Base-by-base conservation (phyloP, 2,329 filamentous ascomycete genomes). In the Aspergillus intermedius region DNA sequence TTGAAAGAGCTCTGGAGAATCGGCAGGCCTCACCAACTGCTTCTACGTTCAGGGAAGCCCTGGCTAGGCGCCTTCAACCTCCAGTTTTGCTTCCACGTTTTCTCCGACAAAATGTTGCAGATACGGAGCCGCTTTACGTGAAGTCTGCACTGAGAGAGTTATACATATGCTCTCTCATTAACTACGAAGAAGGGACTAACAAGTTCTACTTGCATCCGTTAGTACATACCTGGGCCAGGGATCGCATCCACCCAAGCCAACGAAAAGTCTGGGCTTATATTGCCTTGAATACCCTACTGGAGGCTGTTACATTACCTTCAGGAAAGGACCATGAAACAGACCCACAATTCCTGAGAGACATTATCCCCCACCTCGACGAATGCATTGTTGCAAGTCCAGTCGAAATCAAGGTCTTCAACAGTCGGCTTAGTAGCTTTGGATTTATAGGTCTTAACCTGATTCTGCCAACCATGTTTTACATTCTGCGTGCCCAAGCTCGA, bases 201-300 rank as follows among this genome's bases (percentile, higher is more conserved):
- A 52, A 48, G 21, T 62, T 54, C 28, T 60, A 54, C 4, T 48
- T 67, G 37, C 65, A 67, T 51, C 66, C 66, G n/a, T 52, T 68
- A 17, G 57, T 69, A n/a, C 61, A 70, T 48, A 47, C 45, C 17
- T 67, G 64, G 63, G 57, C 60, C 8, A 53, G 60, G 35, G 58
- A 62, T 17, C 54, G 65, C 9, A 52, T 67, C 8, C 37, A 32
- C 12, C 34, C 51, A n/a, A 35, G 35, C 10, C 49, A 56, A 35
- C 48, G 54, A 39, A 45, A 50, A 10, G 37, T 49, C 17, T 60
- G 52, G 52, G 54, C 46, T 30, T 28, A 45, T 9, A 49, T 46
- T 19, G 49, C 48, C 19, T 21, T 44, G 19, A 46, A 46, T n/a
- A 54, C 49, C 5, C 55, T 62, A 9, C 47, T 48, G 9, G 39